A percentile compares a stretch with the other conserved stretches of the same genome.
These are phyloP conservation scores for Musa itinerans DNA, from an alignment of 176 grass and related monocot species.

Conservation along the genomic window DNA sequence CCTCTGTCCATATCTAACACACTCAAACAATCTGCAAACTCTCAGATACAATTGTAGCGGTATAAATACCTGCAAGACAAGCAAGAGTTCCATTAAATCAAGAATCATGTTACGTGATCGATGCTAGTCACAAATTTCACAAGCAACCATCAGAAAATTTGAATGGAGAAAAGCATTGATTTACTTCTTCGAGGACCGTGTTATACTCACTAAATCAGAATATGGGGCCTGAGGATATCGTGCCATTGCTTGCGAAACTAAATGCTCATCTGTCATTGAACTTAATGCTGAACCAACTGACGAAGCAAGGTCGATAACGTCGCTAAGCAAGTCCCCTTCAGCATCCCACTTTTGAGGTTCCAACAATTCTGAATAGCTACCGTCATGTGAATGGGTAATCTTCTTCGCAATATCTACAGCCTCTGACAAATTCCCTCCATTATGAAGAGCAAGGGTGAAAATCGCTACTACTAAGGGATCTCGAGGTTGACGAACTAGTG, in stretches of 20 bases:
- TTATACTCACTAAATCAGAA: slow-evolving; percentile 72
- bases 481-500: slow-evolving; percentile 45
- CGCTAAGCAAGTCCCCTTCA: slow-evolving; percentile 36
- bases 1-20: slow-evolving; percentile 41
- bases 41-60: slow-evolving; percentile 61
- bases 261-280: slow-evolving; percentile 62
- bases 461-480: slow-evolving; percentile 73
- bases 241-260: slow-evolving; percentile 65
- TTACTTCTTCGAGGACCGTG: background rate
- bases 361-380: slow-evolving; percentile 52
- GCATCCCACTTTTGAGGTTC: slow-evolving; percentile 32
- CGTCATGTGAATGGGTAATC: slow-evolving; percentile 50
- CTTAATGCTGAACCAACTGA: slow-evolving; percentile 42
- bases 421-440: slow-evolving; percentile 67
- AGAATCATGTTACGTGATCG: background rate
- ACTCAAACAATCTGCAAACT: slow-evolving; percentile 57
- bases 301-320: slow-evolving; percentile 37
- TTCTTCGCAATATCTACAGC: slow-evolving; percentile 58
- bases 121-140: background rate
- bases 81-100: background rate
- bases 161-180: background rate
- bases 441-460: slow-evolving; percentile 74
- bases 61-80: slow-evolving; percentile 68
- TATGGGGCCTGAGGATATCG: slow-evolving; percentile 75
- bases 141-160: background rate